These are phyloP conservation scores for Fusarium penzigii DNA, from an alignment of 2,329 filamentous ascomycete species.

Conservation along the genomic window DNA sequence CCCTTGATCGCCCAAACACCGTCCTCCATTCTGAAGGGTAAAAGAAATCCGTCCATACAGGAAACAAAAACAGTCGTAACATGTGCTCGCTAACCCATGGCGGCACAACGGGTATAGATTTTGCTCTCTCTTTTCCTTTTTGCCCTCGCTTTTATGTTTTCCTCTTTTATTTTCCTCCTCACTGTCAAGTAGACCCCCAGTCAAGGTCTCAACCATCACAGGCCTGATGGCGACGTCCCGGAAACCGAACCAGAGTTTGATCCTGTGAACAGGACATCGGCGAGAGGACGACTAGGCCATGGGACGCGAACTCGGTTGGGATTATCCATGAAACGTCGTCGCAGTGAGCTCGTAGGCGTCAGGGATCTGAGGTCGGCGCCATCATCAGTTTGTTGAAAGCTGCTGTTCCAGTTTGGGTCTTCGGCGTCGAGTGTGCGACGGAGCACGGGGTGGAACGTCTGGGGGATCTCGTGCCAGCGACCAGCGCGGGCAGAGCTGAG, in stretches of 20 bases:
- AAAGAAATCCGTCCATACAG: conserved; percentile 1
- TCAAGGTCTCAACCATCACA: neutral
- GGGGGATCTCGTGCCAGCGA: conserved; percentile 59
- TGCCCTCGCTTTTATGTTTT: no score
- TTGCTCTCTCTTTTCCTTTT: no score
- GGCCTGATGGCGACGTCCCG: conserved; percentile 18
- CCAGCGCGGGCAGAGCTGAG: conserved; percentile 56
- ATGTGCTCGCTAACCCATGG: conserved; percentile 6
- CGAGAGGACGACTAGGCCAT: conserved; percentile 29
- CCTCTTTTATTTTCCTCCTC: no score
- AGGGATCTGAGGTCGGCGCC: conserved; percentile 8
- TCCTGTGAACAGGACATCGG: conserved; percentile 43
- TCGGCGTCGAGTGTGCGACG: conserved; percentile 48
- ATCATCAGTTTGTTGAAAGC: conserved; percentile 17
- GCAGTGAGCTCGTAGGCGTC: conserved; percentile 12
- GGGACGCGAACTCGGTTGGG: conserved; percentile 11
- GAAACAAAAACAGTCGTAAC: conserved; percentile 6
- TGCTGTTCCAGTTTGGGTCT: conserved; percentile 19
- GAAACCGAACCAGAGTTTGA: conserved; percentile 32
- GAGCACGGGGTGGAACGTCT: conserved; percentile 54
- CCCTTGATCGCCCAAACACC: conserved; percentile 27
- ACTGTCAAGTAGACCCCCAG: conserved; percentile 3
- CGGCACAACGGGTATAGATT: neutral
- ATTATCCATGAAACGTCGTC: conserved; percentile 20
- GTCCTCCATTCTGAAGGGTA: conserved; percentile 13